These are phyloP conservation scores for Trichoderma reesei DNA, from an alignment of 495 filamentous ascomycete genomes.

Conservation along the genomic window DNA sequence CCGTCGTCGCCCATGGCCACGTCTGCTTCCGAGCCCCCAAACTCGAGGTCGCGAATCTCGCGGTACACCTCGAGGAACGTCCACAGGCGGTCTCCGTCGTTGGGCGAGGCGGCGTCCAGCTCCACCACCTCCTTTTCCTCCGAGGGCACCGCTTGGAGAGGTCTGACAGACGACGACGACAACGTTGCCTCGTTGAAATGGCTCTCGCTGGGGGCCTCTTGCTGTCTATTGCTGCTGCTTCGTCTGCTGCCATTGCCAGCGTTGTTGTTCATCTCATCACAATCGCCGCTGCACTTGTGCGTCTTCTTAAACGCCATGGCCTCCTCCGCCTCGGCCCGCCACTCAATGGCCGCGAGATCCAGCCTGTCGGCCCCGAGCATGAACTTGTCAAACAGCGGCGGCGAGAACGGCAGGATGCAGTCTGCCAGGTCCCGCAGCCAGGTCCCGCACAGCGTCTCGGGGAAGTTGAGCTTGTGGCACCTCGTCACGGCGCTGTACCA, in stretches of 20 bases:
- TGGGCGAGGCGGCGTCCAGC: background rate
- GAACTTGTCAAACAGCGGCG: background rate
- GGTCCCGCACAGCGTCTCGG: background rate
- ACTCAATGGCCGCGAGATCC: background rate
- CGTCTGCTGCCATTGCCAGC: background rate
- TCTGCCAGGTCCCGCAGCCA: background rate
- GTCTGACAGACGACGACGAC: background rate
- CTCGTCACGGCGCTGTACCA: constrained; percentile 1
- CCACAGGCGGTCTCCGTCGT: background rate
- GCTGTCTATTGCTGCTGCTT: background rate
- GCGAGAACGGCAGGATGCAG: background rate
- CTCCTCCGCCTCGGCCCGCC: background rate
- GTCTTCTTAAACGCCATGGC: background rate
- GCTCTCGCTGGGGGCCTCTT: background rate
- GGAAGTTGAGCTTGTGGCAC: constrained; percentile 3
- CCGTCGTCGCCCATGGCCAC: background rate
- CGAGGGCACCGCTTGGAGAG: background rate
- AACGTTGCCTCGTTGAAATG: background rate
- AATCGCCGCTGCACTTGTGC: background rate
- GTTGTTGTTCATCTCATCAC: background rate
- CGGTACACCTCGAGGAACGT: background rate
- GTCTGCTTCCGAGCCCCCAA: background rate
- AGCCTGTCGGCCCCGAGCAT: background rate
- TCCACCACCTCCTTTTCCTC: background rate
- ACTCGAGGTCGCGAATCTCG: background rate